These are phyloP conservation scores for Yamadazyma akitaensis DNA, from an alignment of 805 yeast species.

Conservation along the genomic window DNA sequence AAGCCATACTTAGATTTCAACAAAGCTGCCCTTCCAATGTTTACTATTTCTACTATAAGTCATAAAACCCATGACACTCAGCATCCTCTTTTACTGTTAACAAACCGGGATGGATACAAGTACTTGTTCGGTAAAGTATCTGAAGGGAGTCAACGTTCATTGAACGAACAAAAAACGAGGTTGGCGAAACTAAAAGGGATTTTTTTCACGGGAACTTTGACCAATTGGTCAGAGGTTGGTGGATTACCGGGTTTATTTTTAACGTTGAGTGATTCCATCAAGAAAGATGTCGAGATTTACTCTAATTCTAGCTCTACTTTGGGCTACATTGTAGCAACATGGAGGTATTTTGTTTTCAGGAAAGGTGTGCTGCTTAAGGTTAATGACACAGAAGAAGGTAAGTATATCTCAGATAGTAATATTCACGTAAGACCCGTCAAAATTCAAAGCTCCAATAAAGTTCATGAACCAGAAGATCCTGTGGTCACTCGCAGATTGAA, in stretches of 20 bases:
- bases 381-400: constrained; percentile 25
- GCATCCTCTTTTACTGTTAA: constrained; percentile 54
- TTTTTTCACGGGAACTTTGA: constrained; percentile 72
- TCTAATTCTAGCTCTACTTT: constrained; percentile 36
- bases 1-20: constrained; percentile 13
- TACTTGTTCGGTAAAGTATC: constrained; percentile 76
- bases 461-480: neutral
- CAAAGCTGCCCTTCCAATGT: constrained; percentile 34
- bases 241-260: constrained; percentile 89
- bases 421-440: constrained; percentile 38
- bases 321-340: constrained; percentile 61
- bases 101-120: constrained; percentile 47
- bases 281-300: constrained; percentile 50
- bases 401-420: constrained; percentile 33
- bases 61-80: constrained; percentile 54
- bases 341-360: constrained; percentile 86
- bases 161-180: constrained; percentile 57
- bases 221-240: constrained; percentile 73
- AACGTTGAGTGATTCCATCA: constrained; percentile 77
- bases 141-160: constrained; percentile 81
- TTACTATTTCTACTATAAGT: constrained; percentile 48
- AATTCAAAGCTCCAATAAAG: constrained; percentile 12
- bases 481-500: constrained; percentile 3
- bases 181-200: constrained; percentile 59
- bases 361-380: constrained; percentile 56